Evolutionary conservation across 2,329 filamentous ascomycete species (phyloP).

Genomic region (Fusarium zealandicum): DNA sequence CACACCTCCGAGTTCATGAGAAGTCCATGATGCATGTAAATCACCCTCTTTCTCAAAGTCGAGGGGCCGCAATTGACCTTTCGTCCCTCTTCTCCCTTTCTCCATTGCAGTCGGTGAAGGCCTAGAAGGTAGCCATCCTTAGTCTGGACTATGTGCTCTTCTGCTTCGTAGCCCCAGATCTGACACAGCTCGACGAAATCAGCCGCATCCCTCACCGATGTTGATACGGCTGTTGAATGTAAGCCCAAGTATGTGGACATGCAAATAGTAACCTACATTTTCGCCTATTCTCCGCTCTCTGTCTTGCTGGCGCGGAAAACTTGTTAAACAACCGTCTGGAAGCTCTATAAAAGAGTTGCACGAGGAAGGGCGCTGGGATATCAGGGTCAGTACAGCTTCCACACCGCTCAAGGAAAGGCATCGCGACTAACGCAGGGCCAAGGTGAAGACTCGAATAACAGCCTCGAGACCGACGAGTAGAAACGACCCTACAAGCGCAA

Average conservation of each 20-base stretch:
- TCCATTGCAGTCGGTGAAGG: slow-evolving; percentile 85
- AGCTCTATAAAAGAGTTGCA: slow-evolving; percentile 80
- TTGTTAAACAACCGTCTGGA: slow-evolving; percentile 85
- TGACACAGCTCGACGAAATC: slow-evolving; percentile 96
- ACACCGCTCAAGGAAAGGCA: slow-evolving; percentile 14
- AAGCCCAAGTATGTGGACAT: slow-evolving; percentile 52
- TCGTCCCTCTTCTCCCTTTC: slow-evolving; percentile 79
- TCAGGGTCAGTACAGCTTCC: slow-evolving; percentile 7
- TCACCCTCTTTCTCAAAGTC: slow-evolving; percentile 79
- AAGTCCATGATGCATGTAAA: slow-evolving; percentile 94
- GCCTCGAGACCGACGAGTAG: slow-evolving; percentile 83
- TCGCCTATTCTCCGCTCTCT: slow-evolving; percentile 71
- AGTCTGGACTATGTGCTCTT: slow-evolving; percentile 96
- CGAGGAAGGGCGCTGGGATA: slow-evolving; percentile 73
- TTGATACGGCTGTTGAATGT: slow-evolving; percentile 72
- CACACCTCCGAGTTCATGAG: slow-evolving; percentile 99
- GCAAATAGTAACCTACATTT: slow-evolving; percentile 56
- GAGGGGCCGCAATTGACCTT: slow-evolving; percentile 76
- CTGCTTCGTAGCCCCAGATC: slow-evolving; percentile 88
- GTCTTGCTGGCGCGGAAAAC: slow-evolving; percentile 74
- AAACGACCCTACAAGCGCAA: slow-evolving; percentile 85
- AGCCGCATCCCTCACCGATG: slow-evolving; percentile 81
- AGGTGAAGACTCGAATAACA: slow-evolving; percentile 82
- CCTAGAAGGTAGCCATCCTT: slow-evolving; percentile 92
- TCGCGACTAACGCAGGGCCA: slow-evolving; percentile 76